Percentiles rank a stretch among this genome's conserved stretches.
These are phyloP conservation scores for Hordeum marinum DNA, from an alignment of 176 grass and related monocot species.

Conservation along the genomic window DNA sequence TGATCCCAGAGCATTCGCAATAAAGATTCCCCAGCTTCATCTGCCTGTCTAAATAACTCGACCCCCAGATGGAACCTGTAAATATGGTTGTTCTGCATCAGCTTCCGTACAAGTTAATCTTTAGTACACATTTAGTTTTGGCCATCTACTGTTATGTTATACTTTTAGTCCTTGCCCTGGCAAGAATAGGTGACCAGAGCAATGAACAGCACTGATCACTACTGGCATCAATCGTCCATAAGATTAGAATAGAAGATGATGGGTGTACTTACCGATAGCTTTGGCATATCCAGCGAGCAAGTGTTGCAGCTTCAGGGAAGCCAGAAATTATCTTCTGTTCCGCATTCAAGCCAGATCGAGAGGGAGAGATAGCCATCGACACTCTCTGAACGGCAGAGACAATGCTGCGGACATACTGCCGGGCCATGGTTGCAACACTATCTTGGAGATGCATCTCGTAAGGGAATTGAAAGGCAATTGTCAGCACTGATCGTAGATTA, in stretches of 20 bases:
- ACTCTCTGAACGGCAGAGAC: slow-evolving; percentile 90
- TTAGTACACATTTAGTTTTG: neutral
- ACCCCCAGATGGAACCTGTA: slow-evolving; percentile 77
- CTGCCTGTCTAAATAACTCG: slow-evolving; percentile 64
- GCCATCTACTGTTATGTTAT: neutral
- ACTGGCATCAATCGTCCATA: neutral
- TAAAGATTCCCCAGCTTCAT: slow-evolving; percentile 64
- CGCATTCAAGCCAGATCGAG: slow-evolving; percentile 37
- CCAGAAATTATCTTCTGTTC: slow-evolving; percentile 63
- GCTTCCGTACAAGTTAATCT: neutral
- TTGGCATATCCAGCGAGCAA: slow-evolving; percentile 84
- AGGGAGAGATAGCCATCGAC: slow-evolving; percentile 71
- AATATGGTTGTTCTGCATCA: neutral
- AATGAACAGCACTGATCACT: neutral
- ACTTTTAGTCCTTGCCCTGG: neutral
- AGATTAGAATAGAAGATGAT: neutral
- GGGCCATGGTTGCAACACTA: slow-evolving; percentile 73
- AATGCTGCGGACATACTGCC: slow-evolving; percentile 88
- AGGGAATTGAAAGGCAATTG: slow-evolving; percentile 93
- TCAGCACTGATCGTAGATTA: slow-evolving; percentile 81
- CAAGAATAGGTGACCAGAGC: neutral
- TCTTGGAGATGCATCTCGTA: slow-evolving; percentile 92
- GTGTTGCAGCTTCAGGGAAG: slow-evolving; percentile 75
- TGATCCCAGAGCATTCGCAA: slow-evolving; percentile 94
- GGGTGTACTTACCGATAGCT: slow-evolving; percentile 75